Evolutionary conservation across 1,284 basidiomycete species (phyloP).

Genomic region (Sphagnurus paluster): DNA sequence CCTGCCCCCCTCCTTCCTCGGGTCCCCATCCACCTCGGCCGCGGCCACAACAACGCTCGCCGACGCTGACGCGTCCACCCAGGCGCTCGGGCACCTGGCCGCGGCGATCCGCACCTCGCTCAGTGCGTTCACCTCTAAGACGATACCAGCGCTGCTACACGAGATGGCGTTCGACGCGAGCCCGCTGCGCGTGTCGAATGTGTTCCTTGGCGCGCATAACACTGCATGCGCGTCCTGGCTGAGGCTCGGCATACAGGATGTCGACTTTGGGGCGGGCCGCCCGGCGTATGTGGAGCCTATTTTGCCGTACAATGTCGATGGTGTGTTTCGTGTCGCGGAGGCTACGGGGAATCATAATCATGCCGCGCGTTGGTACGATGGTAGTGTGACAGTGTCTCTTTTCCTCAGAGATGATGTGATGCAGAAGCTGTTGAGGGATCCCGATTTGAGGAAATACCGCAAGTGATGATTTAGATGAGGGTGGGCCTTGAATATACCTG

Average conservation of each 20-base stretch:
- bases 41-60: conserved; percentile 21
- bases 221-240: conserved; percentile 42
- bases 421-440: conserved; percentile 28
- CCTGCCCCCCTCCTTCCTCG: conserved; percentile 33
- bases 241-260: conserved; percentile 33
- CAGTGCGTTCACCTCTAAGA: conserved; percentile 23
- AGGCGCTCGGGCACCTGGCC: conserved; percentile 24
- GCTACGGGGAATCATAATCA: conserved; percentile 7
- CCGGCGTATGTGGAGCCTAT: conserved; percentile 34
- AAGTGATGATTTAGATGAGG: no score
- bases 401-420: conserved; percentile 27
- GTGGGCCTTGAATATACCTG: no score
- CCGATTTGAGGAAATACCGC: conserved; percentile 24
- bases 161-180: conserved; percentile 34
- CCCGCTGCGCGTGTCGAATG: conserved; percentile 36
- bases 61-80: conserved; percentile 9
- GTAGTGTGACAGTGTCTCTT: conserved; percentile 12
- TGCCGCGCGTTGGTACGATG: conserved; percentile 14
- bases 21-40: conserved; percentile 35
- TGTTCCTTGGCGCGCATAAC: conserved; percentile 39
- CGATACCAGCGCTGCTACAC: conserved; percentile 36
- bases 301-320: conserved; percentile 40
- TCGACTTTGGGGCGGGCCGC: conserved; percentile 35
- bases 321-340: conserved; percentile 41
- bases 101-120: conserved; percentile 31